Base-by-base conservation (phyloP, 139 green algal species). In the Chlamydomonas sp. region DNA sequence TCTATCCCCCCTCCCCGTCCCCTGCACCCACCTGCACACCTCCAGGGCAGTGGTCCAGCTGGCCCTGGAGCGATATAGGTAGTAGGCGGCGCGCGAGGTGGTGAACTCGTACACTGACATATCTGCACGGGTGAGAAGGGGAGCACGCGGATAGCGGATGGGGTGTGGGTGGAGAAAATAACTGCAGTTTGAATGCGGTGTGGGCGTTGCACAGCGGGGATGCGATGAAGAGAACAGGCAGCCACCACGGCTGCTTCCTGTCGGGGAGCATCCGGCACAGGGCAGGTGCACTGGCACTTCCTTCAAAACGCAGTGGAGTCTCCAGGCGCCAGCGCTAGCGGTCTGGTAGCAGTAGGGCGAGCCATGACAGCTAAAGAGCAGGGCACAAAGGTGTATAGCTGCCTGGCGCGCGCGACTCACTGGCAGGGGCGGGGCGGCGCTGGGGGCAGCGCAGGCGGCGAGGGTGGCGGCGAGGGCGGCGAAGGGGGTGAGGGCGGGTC, bases 41-140 rank as follows among this genome's bases (percentile, higher is more conserved):
- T 79, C 69, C 69, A 71, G 81, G 59, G 71, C 81, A 10, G 81
- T 72, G 8, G 60, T 79, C 81, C 81, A 86, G 69, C 71, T 79
- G 61, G 62, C 72, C 10, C 63, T 63, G 7, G 4, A 58, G 7
- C 9, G 14, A 61, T 72, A 79, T 0, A 72, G 12, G 60, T 72
- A 73, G 81, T 86, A 86, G 20, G 3, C 15, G 3, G 18, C 80
- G 49, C 10, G 5, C 7, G 58, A 3, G 66, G 80, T 85, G 4
- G 8, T 17, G 64, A 85, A 77, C 57, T 0, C 7, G 49, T 67
- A 6, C 16, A 68, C 17, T 57, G 80, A 57, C 9, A 18, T 1
- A 17, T 77, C 80, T 85, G 67, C 4, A 31, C 31, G 31, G 31
- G 31, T 49, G 31, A 49, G 31, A 49, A 49, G 31, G 31, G 31